Base-by-base conservation (phyloP, 2,329 filamentous ascomycete species). In the Paecilomyces dactylethromorphus region DNA sequence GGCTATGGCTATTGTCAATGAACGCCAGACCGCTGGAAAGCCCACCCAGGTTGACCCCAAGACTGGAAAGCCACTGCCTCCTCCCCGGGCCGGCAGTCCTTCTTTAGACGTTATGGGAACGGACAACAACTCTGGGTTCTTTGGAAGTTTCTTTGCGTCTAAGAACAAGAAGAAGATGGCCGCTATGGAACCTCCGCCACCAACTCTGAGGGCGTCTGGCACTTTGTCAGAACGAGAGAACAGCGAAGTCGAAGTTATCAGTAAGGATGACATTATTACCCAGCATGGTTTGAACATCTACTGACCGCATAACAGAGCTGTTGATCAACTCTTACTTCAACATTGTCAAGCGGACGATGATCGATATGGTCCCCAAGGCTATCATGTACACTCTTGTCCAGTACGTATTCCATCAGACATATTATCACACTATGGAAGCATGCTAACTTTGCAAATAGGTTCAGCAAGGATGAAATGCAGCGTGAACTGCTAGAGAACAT, bases 131-230 rank as follows among this genome's bases (percentile, higher is more conserved):
- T 80, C 83, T 60, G 92, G 93, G 39, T 99, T 99, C 84, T 99
- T 99, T 69, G 94, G 94, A 66, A 96, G 91, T 70, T 99, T 99
- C 84, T 99, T 97, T 73, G 91, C 94, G 11, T 92, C 91, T 71
- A 99, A 97, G 85, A 99, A 97, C 81, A 99, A 97, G 87, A 99
- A 99, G 88, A 97, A 97, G 87, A 95, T 96, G 79, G 94, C 94
- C n/a, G 92, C 93, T 54, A 99, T 99, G 94, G 94, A 99, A 74
- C 83, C 94, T 13, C 94, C 94, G 45, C 94, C 94, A 62, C 86
- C 94, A 31, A 93, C 87, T 50, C 85, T 99, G 59, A 99, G 97
- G 81, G 94, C 94, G 33, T 96, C 91, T 2, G 93, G 94, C 50
- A 96, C 88, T 26, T 81, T 99, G 45, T 96, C 90, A 4, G 94